Base-by-base conservation (phyloP, 305 asterid genomes). In the Fraxinus paxiana region DNA sequence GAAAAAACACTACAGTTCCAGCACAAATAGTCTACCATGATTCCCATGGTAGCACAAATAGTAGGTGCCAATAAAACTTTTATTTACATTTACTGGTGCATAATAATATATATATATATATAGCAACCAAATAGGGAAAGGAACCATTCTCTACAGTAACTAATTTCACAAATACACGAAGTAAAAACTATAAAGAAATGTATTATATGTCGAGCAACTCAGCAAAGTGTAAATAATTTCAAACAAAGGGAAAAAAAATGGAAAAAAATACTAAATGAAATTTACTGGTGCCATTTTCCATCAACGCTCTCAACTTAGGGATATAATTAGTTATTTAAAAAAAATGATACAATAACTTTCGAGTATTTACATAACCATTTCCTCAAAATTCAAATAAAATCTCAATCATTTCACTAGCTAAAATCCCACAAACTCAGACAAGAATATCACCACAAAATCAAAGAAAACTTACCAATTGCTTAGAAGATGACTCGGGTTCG, bases 401-500 rank as follows among this genome's bases (percentile, higher is more conserved):
- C 9, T 24, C 46, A 74, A 54, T 70, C 77, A 5, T 30, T 81
- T 76, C 41, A 28, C 12, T 10, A 69, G 4, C 38, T 30, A 69
- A 71, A 63, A 22, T 35, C 59, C 46, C 31, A 73, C 76, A 54
- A 78, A 71, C 30, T 74, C 85, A 37, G 41, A 28, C 34, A 28
- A 54, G 15, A 37, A 56, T 35, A 76, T 17, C 33, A 37, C 59
- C 18, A 75, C 10, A 13, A 34, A 26, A 15, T 10, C 46, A 72
- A 56, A 33, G 34, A 37, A 59, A 43, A 78, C 84, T 77, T 79
- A 91, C 97, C 90, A 88, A 41, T 82, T 91, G 89, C 87, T 89
- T 90, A 5, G 97, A 73, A 73, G 98, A 84, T n/a, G 91, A 82
- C 76, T 83, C 90, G 70, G 78, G 72, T 38, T 91, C 92, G 6